These are phyloP conservation scores for Yamadazyma phyllophila DNA, from an alignment of 805 yeast species.

Conservation along the genomic window DNA sequence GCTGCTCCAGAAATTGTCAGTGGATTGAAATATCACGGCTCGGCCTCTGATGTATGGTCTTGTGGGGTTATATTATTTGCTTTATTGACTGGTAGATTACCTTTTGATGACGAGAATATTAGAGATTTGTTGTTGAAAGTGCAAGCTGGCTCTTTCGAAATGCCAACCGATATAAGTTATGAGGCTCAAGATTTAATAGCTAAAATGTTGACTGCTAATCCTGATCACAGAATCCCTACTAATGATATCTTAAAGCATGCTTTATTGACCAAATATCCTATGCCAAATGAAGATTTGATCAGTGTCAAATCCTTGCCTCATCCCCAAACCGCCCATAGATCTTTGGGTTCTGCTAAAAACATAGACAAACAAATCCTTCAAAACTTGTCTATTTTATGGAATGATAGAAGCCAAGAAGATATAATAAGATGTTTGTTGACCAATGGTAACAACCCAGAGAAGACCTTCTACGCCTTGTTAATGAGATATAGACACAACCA, in stretches of 20 bases:
- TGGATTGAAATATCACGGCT: slow-evolving; percentile 77
- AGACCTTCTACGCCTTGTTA: slow-evolving; percentile 45
- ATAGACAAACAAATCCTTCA: slow-evolving; percentile 54
- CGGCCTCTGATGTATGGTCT: slow-evolving; percentile 86
- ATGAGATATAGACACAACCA: slow-evolving; percentile 44
- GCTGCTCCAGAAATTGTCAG: slow-evolving; percentile 86
- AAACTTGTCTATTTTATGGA: slow-evolving; percentile 57
- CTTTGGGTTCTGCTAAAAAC: slow-evolving; percentile 46
- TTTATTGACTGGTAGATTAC: slow-evolving; percentile 73
- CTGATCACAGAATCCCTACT: slow-evolving; percentile 68
- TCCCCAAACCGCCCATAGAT: slow-evolving; percentile 51
- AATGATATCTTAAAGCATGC: slow-evolving; percentile 61
- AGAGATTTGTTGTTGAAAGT: slow-evolving; percentile 69
- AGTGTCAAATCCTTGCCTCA: slow-evolving; percentile 50
- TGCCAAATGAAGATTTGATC: slow-evolving; percentile 43
- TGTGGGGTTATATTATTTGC: slow-evolving; percentile 84
- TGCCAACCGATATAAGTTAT: slow-evolving; percentile 60
- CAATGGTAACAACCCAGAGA: slow-evolving; percentile 43
- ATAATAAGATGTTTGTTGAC: slow-evolving; percentile 35
- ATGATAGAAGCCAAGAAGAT: slow-evolving; percentile 46
- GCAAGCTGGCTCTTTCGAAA: slow-evolving; percentile 69
- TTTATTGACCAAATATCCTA: slow-evolving; percentile 51
- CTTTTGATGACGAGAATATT: slow-evolving; percentile 81
- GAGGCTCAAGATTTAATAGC: slow-evolving; percentile 70
- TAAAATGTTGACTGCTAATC: slow-evolving; percentile 67